Percentiles rank a stretch among this genome's conserved stretches.
Evolutionary conservation across 83 land plant species (phyloP).

Genomic region (Isoetes engelmannii): DNA sequence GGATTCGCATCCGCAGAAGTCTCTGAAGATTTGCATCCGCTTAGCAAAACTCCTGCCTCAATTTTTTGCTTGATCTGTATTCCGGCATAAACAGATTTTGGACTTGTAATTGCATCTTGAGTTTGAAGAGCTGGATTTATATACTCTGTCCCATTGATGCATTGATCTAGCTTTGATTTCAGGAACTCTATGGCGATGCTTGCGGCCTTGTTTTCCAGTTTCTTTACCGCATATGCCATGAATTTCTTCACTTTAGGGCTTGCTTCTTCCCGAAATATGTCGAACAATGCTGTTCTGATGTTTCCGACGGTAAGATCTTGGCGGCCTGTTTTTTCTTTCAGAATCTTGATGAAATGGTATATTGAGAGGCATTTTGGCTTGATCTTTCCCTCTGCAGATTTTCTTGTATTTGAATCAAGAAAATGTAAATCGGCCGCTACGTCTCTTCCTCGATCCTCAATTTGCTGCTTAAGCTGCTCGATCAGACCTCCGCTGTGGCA

Average conservation of each 20-base stretch:
- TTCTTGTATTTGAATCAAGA: too few species aligned
- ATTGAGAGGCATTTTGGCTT: slow-evolving; percentile 27
- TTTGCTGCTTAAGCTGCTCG: slow-evolving; percentile 61
- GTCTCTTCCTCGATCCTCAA: too few species aligned
- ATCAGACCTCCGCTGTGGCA: slow-evolving; percentile 74
- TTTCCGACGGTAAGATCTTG: neutral
- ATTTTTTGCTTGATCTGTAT: neutral
- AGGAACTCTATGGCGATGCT: slow-evolving; percentile 26
- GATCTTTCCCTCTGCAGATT: too few species aligned
- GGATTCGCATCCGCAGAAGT: slow-evolving; percentile 50
- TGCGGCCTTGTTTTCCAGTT: too few species aligned
- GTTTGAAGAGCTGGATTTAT: too few species aligned
- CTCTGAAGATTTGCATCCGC: slow-evolving; percentile 59
- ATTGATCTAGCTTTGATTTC: slow-evolving; percentile 33
- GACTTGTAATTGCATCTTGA: slow-evolving; percentile 28
- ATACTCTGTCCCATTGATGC: slow-evolving; percentile 21
- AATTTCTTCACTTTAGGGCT: too few species aligned
- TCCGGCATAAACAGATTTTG: neutral
- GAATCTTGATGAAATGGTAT: slow-evolving; percentile 24
- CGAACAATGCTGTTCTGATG: slow-evolving; percentile 5
- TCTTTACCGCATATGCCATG: too few species aligned
- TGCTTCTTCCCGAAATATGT: slow-evolving; percentile 3
- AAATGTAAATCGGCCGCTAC: too few species aligned
- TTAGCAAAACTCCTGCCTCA: slow-evolving; percentile 49
- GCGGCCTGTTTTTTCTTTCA: slow-evolving; percentile 17